Base-by-base conservation (phyloP, 768 basidiomycete species). In the Tylopilus subfusipes region DNA sequence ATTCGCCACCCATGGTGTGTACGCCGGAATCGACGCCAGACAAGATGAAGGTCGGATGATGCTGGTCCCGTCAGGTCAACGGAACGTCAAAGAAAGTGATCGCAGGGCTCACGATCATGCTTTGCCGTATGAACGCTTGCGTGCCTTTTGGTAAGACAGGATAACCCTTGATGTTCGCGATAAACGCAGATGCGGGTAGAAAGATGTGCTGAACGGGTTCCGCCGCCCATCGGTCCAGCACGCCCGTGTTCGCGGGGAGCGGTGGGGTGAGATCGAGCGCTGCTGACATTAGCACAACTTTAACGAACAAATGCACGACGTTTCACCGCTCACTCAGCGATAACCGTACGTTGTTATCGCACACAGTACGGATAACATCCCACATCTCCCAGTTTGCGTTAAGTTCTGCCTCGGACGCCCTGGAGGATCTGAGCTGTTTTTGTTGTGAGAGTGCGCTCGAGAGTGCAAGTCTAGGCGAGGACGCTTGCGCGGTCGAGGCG, bases 321-420 rank as follows among this genome's bases (percentile, higher is more conserved):
- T 48, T 36, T 44, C 72, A 79, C 60, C 63, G 89, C 90, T 85
- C 68, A 93, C 90, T 86, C 53, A 91, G 66, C 2, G 86, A 86
- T 55, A 93, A 65, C 25, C 90, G 81, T 29, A 79, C 75, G 65
- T 82, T 84, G 69, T 94, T 96, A 53, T 86, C 86, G 69, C 97
- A 99, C 31, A 96, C 80, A 4, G 87, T 86, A 56, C 95, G 79
- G 54, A 99, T 91, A 44, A 88, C 80, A 69, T 98, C 97, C 97
- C 97, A 99, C 84, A 95, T 96, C 69, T 98, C 97, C 96, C 97
- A 99, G 0, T 90, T 92, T 7, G 77, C 80, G 62, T 85, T 85
- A 49, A 90, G 72, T 56, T 86, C 82, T 10, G 73, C 75, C 59
- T 84, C 83, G 39, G 79, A 70, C 18, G 78, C 69, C 34, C 69